A percentile compares a stretch with the other conserved stretches of the same genome.
Evolutionary conservation across 441 rosid species (phyloP).

Genomic region (Euphorbia schlechtendalii): DNA sequence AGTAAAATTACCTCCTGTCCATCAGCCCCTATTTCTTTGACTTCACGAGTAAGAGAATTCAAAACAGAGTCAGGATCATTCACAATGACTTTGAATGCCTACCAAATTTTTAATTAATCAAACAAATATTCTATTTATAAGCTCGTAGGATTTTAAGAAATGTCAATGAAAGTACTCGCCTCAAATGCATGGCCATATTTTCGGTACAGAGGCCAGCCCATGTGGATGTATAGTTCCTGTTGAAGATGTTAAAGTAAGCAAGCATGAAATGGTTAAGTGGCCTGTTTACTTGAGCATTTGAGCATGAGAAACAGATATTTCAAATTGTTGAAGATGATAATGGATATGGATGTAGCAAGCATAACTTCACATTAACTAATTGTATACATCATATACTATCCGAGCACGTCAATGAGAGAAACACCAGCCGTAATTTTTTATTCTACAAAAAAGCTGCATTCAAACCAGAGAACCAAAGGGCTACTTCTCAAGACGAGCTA

Average conservation of each 20-base stretch:
- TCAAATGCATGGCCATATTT: conserved; percentile 96
- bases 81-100: conserved; percentile 93
- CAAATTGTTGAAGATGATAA: too few relatives aligned
- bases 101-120: conserved; percentile 21
- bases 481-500: too few relatives aligned
- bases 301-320: background rate
- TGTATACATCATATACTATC: too few relatives aligned
- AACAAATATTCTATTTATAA: background rate
- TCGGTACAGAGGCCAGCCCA: conserved; percentile 94
- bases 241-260: conserved; percentile 9
- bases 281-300: background rate
- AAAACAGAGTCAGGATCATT: conserved; percentile 87
- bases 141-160: conserved; percentile 1
- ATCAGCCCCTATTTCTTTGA: conserved; percentile 78
- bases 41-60: conserved; percentile 68
- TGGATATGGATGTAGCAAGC: too few relatives aligned
- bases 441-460: too few relatives aligned
- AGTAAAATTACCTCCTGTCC: conserved; percentile 99
- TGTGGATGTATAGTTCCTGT: conserved; percentile 76
- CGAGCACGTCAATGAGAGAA: too few relatives aligned
- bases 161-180: conserved; percentile 38
- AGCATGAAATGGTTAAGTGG: background rate
- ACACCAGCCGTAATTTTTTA: too few relatives aligned
- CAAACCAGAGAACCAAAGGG: too few relatives aligned
- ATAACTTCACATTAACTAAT: too few relatives aligned